phyloP scores from a whole-genome alignment of 805 yeast species.

The Geotrichum ghanense region DNA sequence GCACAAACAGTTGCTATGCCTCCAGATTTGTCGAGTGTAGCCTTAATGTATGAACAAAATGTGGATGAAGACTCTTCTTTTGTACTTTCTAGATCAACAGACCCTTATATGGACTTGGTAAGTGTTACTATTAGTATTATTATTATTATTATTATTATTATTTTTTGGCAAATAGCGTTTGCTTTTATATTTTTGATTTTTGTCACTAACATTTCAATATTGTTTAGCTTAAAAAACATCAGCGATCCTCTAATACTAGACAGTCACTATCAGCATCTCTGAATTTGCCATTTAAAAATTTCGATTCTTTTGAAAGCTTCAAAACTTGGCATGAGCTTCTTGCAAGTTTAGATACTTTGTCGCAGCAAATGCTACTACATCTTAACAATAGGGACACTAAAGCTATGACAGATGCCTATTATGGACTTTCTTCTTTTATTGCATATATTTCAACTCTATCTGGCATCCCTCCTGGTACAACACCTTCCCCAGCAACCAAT shows the following conservation, averaged over 20 bases:
- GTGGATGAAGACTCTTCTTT: neutral
- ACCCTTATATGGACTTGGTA: constrained; percentile 2
- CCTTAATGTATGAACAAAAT: neutral
- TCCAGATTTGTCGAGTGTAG: neutral
- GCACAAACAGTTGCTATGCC: constrained; percentile 1
- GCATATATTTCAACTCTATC: constrained; percentile 10
- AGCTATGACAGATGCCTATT: neutral
- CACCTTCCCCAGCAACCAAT: constrained; percentile 10
- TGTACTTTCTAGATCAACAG: neutral
- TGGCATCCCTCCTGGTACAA: constrained; percentile 16
- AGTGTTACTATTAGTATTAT: too few relatives aligned
- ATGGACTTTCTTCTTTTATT: constrained; percentile 1
- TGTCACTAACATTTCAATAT: neutral
- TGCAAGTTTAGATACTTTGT: constrained; percentile 3
- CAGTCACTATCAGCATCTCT: constrained; percentile 2
- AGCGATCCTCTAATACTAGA: neutral
- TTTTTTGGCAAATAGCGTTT: neutral
- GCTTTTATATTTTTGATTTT: too few relatives aligned
- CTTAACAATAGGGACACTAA: neutral
- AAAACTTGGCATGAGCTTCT: constrained; percentile 12
- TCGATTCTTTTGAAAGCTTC: constrained; percentile 3
- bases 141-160: neutral
- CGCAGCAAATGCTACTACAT: constrained; percentile 3
- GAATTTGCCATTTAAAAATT: constrained; percentile 2
- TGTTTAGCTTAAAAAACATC: constrained; percentile 1